phyloP scores from a whole-genome alignment of 495 filamentous ascomycete species.

The Tuber microsphaerosporum region DNA sequence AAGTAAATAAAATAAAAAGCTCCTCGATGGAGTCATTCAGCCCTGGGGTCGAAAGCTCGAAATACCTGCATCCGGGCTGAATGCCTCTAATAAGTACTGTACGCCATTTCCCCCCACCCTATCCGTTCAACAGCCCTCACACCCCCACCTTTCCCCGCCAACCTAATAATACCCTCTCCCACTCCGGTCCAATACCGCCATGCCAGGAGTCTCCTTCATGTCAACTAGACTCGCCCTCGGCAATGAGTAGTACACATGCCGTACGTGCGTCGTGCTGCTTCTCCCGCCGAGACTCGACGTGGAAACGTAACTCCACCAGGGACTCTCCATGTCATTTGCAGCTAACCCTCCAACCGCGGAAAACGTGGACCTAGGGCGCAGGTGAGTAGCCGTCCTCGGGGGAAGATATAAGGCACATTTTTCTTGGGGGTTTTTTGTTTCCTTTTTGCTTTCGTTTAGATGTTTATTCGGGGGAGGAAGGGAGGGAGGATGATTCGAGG shows the following conservation, averaged over 20 bases:
- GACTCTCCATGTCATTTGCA: slow-evolving; percentile 5
- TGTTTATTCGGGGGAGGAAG: not conserved
- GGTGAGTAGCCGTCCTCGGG: slow-evolving; percentile 12
- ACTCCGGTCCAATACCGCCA: not conserved
- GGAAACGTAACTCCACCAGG: slow-evolving; percentile 7
- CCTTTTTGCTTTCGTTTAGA: not conserved
- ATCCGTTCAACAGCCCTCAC: not conserved
- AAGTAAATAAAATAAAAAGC: too few species aligned
- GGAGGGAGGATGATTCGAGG: not conserved
- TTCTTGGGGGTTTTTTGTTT: not conserved
- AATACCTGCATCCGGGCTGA: too few species aligned
- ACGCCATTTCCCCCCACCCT: too few species aligned
- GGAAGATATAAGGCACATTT: slow-evolving; percentile 17
- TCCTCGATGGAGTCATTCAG: too few species aligned
- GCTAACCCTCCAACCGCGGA: slow-evolving; percentile 14
- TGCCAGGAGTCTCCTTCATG: not conserved
- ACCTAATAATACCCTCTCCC: not conserved
- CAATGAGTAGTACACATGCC: slow-evolving; percentile 14
- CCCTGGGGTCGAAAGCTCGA: too few species aligned
- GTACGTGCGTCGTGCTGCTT: slow-evolving; percentile 5
- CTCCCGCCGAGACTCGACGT: slow-evolving; percentile 9
- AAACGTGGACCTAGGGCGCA: slow-evolving; percentile 14
- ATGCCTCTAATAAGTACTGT: too few species aligned
- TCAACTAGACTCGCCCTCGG: not conserved
- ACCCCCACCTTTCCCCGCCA: too few species aligned